Conservation (phyloP, 805 yeast species). For the Cyberlindnera japonica region DNA sequence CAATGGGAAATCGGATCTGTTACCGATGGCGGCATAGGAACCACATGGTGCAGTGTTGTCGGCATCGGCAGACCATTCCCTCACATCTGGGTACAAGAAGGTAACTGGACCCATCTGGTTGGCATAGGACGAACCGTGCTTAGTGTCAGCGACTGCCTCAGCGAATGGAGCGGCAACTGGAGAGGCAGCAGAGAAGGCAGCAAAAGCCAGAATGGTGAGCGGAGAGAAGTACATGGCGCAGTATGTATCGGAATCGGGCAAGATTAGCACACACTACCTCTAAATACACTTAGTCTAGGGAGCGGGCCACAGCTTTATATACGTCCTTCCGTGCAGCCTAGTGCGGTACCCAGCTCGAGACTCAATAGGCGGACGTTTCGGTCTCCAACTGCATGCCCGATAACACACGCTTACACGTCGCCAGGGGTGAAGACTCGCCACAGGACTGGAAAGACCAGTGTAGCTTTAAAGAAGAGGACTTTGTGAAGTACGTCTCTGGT, state of each 20-base stretch:
- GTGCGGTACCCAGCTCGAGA: too few relatives aligned
- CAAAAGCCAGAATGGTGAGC: slow-evolving; percentile 17
- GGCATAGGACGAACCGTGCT: slow-evolving; percentile 28
- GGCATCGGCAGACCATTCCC: slow-evolving; percentile 44
- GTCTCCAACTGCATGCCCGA: too few relatives aligned
- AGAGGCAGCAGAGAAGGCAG: slow-evolving; percentile 19
- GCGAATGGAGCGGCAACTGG: slow-evolving; percentile 24
- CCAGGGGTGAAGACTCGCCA: too few relatives aligned
- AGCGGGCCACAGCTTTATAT: too few relatives aligned
- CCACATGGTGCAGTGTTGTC: slow-evolving; percentile 48
- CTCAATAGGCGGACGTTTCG: too few relatives aligned
- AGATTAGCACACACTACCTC: neutral
- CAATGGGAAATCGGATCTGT: slow-evolving; percentile 44
- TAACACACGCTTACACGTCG: too few relatives aligned
- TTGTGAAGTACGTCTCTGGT: too few relatives aligned
- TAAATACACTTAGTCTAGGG: neutral
- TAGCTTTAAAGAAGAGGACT: too few relatives aligned
- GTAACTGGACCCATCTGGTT: slow-evolving; percentile 29
- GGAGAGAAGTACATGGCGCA: slow-evolving; percentile 11
- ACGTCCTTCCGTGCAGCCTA: too few relatives aligned
- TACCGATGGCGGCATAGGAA: slow-evolving; percentile 30
- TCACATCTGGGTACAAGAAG: slow-evolving; percentile 37
- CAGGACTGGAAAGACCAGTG: too few relatives aligned
- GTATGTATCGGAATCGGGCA: neutral
- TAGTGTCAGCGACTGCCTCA: slow-evolving; percentile 15